Evolutionary conservation across 441 rosid species (phyloP), one percentile per base, ranked within the genome.

Genomic region (Populus tomentosa): DNA sequence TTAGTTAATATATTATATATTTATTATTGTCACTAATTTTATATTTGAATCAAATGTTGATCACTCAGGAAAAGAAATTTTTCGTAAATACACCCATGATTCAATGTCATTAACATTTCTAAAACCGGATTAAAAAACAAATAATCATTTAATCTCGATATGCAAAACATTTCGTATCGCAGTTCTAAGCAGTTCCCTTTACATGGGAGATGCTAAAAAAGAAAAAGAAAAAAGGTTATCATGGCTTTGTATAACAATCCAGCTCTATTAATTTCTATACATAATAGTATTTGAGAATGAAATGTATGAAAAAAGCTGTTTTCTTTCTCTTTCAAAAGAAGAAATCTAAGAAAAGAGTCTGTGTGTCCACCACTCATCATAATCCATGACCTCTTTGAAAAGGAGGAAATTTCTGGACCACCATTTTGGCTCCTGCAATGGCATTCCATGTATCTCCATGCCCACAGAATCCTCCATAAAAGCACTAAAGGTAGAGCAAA

Each of bases 341-440:
- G 80, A 82, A 74, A 78, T 85, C 83, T 72, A 78, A 81, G 84
- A 83, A 83, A 79, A 82, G 87, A 78, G 78, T 35, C 69, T 63
- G 62, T 79, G 79, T 83, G 88, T 84, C 85, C 71, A 84, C 85
- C 85, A 80, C 83, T 35, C 36, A 35, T 77, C 82, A 85, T 40
- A 82, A 80, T 74, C 73, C 82, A 80, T 63, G 75, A 79, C 71
- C 82, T 35, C 69, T 69, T 66, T 81, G 80, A 81, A 81, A 86
- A 82, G 80, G 75, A 71, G 16, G 5, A n/a, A 78, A 63, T 75
- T 59, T n/a, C 30, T 73, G 91, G 91, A 86, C 89, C 91, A 86
- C 90, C 82, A 78, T 85, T 78, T 28, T 69, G 66, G 71, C 66
- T 65, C 30, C 80, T 75, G 35, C 76, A 62, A 62, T 68, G 72